Evolutionary conservation across 768 basidiomycete species (phyloP).

Genomic region (Mycena vulgaris): DNA sequence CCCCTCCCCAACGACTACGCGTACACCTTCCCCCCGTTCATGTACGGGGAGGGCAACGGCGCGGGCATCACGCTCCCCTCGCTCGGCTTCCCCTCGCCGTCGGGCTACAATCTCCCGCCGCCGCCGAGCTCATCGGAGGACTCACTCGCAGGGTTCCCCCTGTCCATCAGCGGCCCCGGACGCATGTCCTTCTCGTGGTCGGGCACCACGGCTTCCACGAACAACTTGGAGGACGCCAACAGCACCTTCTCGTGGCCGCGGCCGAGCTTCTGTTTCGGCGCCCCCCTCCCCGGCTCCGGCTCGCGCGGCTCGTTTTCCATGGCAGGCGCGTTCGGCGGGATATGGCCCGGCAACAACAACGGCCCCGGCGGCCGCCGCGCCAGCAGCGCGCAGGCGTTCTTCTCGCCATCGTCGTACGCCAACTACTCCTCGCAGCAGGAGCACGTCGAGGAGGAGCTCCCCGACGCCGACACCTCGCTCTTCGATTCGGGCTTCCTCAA

Average conservation of each 20-base stretch:
- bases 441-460: constrained; percentile 65
- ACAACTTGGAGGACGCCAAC: no score
- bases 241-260: constrained; percentile 39
- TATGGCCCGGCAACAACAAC: constrained; percentile 22
- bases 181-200: constrained; percentile 36
- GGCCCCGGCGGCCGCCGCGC: constrained; percentile 38
- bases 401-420: constrained; percentile 55
- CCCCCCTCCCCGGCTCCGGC: constrained; percentile 3
- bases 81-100: constrained; percentile 59
- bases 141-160: constrained; percentile 55
- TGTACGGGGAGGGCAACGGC: constrained; percentile 40
- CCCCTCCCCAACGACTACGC: constrained; percentile 65
- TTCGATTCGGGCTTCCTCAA: constrained; percentile 63
- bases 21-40: constrained; percentile 36
- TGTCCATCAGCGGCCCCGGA: constrained; percentile 27
- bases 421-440: constrained; percentile 42
- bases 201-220: no score
- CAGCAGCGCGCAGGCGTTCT: constrained; percentile 57
- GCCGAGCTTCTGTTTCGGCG: constrained; percentile 37
- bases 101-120: constrained; percentile 59
- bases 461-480: constrained; percentile 63
- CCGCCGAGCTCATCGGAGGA: constrained; percentile 47
- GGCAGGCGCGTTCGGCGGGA: constrained; percentile 32
- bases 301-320: constrained; percentile 32
- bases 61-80: constrained; percentile 40